phyloP scores from a whole-genome alignment of 495 filamentous ascomycete species.

The Astrothelium subdiscretum region DNA sequence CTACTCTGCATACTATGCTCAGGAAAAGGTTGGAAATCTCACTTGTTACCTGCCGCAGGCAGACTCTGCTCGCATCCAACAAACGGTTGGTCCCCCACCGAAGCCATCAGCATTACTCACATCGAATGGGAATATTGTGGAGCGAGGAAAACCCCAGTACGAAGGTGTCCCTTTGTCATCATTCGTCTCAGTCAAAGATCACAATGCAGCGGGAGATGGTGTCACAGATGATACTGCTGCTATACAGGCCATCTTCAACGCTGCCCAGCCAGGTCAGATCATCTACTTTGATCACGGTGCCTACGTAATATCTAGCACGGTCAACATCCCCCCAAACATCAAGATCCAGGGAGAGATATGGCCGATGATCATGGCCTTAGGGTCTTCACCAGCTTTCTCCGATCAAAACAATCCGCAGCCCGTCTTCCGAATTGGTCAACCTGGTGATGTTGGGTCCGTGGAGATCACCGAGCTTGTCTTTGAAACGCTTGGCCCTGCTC shows the following conservation, averaged over 20 bases:
- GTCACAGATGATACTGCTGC: constrained; percentile 53
- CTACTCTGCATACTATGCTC: constrained; percentile 35
- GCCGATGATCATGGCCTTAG: constrained; percentile 72
- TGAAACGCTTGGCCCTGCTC: constrained; percentile 61
- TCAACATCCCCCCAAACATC: constrained; percentile 70
- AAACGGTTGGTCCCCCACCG: constrained; percentile 32
- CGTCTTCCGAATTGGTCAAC: constrained; percentile 65
- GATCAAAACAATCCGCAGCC: constrained; percentile 58
- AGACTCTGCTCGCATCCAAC: constrained; percentile 32
- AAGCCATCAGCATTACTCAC: constrained; percentile 51
- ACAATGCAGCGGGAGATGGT: constrained; percentile 73
- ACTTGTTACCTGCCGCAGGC: constrained; percentile 16
- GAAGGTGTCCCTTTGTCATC: constrained; percentile 40
- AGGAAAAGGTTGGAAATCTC: constrained; percentile 1
- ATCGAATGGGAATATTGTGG: constrained; percentile 44
- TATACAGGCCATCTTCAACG: constrained; percentile 63
- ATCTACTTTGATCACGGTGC: constrained; percentile 89
- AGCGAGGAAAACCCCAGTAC: constrained; percentile 66
- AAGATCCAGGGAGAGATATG: constrained; percentile 83
- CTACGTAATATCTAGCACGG: constrained; percentile 72
- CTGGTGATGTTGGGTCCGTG: constrained; percentile 64
- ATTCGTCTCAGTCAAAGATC: constrained; percentile 66
- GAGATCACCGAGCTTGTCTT: constrained; percentile 82
- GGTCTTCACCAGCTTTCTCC: constrained; percentile 46
- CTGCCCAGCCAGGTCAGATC: constrained; percentile 46